These are phyloP conservation scores for Boletales sp. DNA, from an alignment of 768 basidiomycete genomes.

Conservation along the genomic window DNA sequence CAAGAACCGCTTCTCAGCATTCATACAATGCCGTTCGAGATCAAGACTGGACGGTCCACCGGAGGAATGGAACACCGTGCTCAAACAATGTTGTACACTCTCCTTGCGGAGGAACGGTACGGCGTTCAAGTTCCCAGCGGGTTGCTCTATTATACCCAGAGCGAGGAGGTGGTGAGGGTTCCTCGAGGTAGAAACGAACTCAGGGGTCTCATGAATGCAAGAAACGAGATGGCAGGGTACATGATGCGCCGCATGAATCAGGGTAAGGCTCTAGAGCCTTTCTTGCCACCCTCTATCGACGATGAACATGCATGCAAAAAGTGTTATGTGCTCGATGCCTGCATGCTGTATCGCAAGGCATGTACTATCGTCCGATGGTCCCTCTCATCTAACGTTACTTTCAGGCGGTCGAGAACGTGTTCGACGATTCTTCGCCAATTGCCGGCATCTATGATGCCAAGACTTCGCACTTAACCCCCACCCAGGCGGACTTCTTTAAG, in stretches of 20 bases:
- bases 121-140: slow-evolving; percentile 77
- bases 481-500: slow-evolving; percentile 77
- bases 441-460: slow-evolving; percentile 70
- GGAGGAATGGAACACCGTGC: slow-evolving; percentile 91
- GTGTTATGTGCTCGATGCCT: slow-evolving; percentile 81
- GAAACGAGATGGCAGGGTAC: slow-evolving; percentile 84
- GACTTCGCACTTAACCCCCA: slow-evolving; percentile 71
- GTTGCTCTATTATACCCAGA: slow-evolving; percentile 91
- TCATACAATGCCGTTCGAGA: slow-evolving; percentile 74
- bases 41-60: slow-evolving; percentile 86
- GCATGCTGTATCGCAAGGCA: slow-evolving; percentile 93
- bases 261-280: slow-evolving; percentile 40
- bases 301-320: slow-evolving; percentile 71
- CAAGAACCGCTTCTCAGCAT: slow-evolving; percentile 18
- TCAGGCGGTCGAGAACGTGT: slow-evolving; percentile 68
- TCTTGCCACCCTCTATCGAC: slow-evolving; percentile 87
- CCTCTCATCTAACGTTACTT: slow-evolving; percentile 2
- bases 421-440: slow-evolving; percentile 51
- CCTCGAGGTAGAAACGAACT: slow-evolving; percentile 80
- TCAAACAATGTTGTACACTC: slow-evolving; percentile 95
- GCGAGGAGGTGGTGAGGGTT: slow-evolving; percentile 81
- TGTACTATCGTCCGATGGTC: slow-evolving; percentile 1
- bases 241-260: slow-evolving; percentile 51
- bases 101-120: slow-evolving; percentile 90
- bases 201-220: slow-evolving; percentile 69